Conservation (phyloP, 805 yeast genomes). For the Ogataea kodamae region DNA sequence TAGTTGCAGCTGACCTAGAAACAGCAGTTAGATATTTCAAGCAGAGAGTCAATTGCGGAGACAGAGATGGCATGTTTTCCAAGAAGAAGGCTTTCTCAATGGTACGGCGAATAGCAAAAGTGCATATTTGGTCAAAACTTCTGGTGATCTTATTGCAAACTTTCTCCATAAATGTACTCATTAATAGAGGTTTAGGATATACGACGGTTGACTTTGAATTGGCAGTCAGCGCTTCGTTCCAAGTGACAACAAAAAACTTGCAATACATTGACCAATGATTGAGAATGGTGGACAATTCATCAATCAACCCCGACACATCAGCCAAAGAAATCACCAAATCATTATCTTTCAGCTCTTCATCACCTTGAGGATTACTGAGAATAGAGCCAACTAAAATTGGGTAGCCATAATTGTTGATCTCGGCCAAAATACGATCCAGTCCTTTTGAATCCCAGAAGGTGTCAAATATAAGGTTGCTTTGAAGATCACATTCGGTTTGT, state of each 20-base stretch:
- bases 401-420: conserved; percentile 52
- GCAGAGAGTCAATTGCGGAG: conserved; percentile 31
- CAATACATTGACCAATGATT: conserved; percentile 84
- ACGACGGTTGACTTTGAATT: conserved; percentile 29
- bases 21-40: conserved; percentile 26
- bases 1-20: conserved; percentile 20
- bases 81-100: conserved; percentile 75
- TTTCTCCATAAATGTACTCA: conserved; percentile 55
- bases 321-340: conserved; percentile 45
- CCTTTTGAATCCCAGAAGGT: conserved; percentile 75
- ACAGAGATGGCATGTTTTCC: conserved; percentile 69
- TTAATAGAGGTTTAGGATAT: conserved; percentile 50
- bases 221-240: conserved; percentile 44
- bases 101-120: conserved; percentile 71
- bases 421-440: conserved; percentile 52
- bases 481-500: conserved; percentile 89
- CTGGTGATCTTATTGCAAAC: conserved; percentile 51
- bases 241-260: conserved; percentile 65
- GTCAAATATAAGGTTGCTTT: conserved; percentile 83
- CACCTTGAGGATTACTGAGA: conserved; percentile 26
- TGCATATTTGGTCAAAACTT: conserved; percentile 58
- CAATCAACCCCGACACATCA: conserved; percentile 61
- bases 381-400: conserved; percentile 40
- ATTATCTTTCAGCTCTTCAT: conserved; percentile 23
- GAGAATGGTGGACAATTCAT: conserved; percentile 71